phyloP scores from a whole-genome alignment of 495 filamentous ascomycete genomes.

The Tuber microsphaerosporum region DNA sequence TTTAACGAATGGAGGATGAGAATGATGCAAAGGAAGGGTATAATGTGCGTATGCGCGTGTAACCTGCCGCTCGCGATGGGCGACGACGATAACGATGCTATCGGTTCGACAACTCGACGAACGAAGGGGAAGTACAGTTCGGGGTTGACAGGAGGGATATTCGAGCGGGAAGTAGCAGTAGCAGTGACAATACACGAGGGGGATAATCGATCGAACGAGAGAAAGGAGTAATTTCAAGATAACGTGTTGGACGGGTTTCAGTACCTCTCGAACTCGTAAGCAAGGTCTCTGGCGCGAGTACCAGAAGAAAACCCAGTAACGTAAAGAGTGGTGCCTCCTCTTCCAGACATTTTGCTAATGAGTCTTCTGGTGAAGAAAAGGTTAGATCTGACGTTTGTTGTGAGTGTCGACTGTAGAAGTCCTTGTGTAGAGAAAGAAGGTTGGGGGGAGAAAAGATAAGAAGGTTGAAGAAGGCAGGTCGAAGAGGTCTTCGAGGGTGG shows the following conservation, averaged over 20 bases:
- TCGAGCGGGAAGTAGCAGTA: slow-evolving; percentile 42
- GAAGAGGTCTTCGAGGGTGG: slow-evolving; percentile 11
- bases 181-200: slow-evolving; percentile 47
- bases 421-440: slow-evolving; percentile 11
- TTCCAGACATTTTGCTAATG: slow-evolving; percentile 69
- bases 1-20: slow-evolving; percentile 34
- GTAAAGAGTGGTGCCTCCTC: slow-evolving; percentile 87
- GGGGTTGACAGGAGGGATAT: slow-evolving; percentile 39
- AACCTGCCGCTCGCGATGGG: slow-evolving; percentile 38
- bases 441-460: slow-evolving; percentile 31
- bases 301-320: slow-evolving; percentile 94
- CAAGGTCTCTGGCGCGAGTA: slow-evolving; percentile 97
- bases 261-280: slow-evolving; percentile 99
- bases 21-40: slow-evolving; percentile 41
- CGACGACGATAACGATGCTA: slow-evolving; percentile 35
- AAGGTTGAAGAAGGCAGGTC: slow-evolving; percentile 10
- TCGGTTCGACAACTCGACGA: slow-evolving; percentile 42
- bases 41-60: slow-evolving; percentile 27
- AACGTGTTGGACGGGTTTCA: slow-evolving; percentile 37
- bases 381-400: slow-evolving; percentile 5
- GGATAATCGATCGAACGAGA: slow-evolving; percentile 43
- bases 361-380: slow-evolving; percentile 18
- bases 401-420: slow-evolving; percentile 12
- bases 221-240: slow-evolving; percentile 36
- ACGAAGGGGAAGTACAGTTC: slow-evolving; percentile 38